Evolutionary conservation across 2,329 filamentous ascomycete genomes (phyloP).

Genomic region (Xylaria digitata): DNA sequence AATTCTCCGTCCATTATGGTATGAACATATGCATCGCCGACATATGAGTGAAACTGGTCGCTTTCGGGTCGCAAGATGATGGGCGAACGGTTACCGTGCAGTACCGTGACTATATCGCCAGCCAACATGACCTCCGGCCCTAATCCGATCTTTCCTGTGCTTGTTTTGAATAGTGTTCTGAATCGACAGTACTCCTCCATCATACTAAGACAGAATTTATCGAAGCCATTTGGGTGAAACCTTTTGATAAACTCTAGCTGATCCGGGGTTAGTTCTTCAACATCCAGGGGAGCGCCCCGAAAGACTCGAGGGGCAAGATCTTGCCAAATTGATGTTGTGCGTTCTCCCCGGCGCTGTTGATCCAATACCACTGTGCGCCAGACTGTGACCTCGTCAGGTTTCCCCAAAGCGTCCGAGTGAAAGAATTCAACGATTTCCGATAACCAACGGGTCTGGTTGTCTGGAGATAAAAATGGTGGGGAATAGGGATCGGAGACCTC

Average conservation of each 20-base stretch:
- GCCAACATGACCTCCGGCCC: neutral
- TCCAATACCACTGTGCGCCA: neutral
- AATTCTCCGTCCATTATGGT: conserved; percentile 1
- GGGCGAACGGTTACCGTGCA: neutral
- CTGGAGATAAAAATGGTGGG: neutral
- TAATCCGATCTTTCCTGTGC: neutral
- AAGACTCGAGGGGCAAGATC: neutral
- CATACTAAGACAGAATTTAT: no score
- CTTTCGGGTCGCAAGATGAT: conserved; percentile 1
- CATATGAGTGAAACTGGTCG: neutral
- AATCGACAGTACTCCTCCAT: neutral
- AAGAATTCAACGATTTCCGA: neutral
- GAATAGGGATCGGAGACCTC: no score
- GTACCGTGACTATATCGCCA: neutral
- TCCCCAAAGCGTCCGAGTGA: neutral
- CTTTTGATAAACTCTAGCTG: neutral
- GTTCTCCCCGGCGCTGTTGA: neutral
- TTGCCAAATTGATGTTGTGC: conserved; percentile 1
- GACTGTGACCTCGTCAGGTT: neutral
- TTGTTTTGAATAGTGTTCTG: conserved; percentile 6
- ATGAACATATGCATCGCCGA: neutral
- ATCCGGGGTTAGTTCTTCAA: neutral
- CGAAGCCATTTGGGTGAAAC: neutral
- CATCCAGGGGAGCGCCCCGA: neutral
- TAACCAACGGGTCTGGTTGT: neutral